These are phyloP conservation scores for Selaginella moellendorffii DNA, from an alignment of 75 land plant genomes.

Conservation along the genomic window DNA sequence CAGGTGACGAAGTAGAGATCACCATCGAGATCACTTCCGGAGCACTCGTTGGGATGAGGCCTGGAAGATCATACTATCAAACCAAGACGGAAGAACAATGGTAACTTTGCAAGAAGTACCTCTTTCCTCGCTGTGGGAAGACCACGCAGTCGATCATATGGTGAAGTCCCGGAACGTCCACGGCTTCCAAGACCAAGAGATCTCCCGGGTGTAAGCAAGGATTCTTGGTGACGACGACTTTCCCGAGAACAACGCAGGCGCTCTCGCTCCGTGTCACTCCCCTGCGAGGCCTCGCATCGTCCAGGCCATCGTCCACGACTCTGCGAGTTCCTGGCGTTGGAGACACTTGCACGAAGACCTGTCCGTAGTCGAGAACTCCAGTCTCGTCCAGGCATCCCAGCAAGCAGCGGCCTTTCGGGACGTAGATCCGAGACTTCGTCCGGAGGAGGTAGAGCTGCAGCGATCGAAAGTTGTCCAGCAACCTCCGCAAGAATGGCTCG, in stretches of 20 bases:
- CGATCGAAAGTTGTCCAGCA: constrained; percentile 61
- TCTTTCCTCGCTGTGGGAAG: background rate
- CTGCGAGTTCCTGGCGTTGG: constrained; percentile 9
- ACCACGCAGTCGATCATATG: constrained; percentile 3
- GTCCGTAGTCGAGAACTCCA: constrained; percentile 51
- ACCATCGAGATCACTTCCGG: constrained; percentile 97
- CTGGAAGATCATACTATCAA: constrained; percentile 25
- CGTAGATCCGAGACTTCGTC: constrained; percentile 47
- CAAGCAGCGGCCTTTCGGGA: constrained; percentile 60
- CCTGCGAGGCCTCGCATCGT: background rate
- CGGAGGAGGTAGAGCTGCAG: constrained; percentile 51
- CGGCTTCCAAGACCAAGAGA: background rate
- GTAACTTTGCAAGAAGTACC: background rate
- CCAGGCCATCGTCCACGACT: background rate
- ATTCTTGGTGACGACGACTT: background rate
- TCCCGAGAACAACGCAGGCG: background rate
- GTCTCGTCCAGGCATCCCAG: constrained; percentile 96
- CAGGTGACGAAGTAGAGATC: constrained; percentile 92
- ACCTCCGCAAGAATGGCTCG: constrained; percentile 71
- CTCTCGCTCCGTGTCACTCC: background rate
- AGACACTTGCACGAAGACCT: constrained; percentile 77
- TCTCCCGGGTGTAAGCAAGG: constrained; percentile 13
- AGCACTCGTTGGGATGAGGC: constrained; percentile 96
- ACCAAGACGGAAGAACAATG: background rate
- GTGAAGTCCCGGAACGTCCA: constrained; percentile 7